Evolutionary conservation across 495 filamentous ascomycete species (phyloP).

Genomic region (Chaetomium fimeti): DNA sequence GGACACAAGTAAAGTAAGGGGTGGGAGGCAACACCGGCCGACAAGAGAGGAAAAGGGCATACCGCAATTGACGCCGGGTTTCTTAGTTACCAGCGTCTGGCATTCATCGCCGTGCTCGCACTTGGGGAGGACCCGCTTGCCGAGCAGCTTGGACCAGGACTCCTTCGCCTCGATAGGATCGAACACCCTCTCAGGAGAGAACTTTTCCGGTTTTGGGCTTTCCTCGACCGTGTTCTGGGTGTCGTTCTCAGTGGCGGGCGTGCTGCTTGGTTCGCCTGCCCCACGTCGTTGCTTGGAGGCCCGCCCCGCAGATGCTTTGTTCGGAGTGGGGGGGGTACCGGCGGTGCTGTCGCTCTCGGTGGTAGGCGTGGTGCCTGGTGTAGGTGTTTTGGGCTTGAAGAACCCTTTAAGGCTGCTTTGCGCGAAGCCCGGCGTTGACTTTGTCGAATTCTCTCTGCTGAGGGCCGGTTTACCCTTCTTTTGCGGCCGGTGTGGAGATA

Average conservation of each 20-base stretch:
- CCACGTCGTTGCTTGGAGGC: not conserved
- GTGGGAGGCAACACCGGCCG: not conserved
- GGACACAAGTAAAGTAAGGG: not conserved
- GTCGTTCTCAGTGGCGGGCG: not conserved
- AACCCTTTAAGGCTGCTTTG: slow-evolving; percentile 82
- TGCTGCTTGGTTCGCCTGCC: not conserved
- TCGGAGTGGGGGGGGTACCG: not conserved
- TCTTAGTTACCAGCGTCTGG: slow-evolving; percentile 76
- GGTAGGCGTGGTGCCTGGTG: slow-evolving; percentile 26
- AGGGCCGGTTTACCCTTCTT: slow-evolving; percentile 43
- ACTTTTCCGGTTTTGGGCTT: not conserved
- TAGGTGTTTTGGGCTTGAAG: slow-evolving; percentile 62
- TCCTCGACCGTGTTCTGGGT: slow-evolving; percentile 2
- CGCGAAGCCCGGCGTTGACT: slow-evolving; percentile 44
- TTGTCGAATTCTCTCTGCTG: slow-evolving; percentile 39
- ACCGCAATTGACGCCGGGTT: slow-evolving; percentile 75
- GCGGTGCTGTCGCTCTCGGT: slow-evolving; percentile 6
- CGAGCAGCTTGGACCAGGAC: slow-evolving; percentile 82
- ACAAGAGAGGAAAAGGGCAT: slow-evolving; percentile 23
- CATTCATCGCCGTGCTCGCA: slow-evolving; percentile 92
- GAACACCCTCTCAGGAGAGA: slow-evolving; percentile 42
- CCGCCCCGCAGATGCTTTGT: not conserved
- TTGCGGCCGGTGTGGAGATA: slow-evolving; percentile 32
- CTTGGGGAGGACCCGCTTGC: slow-evolving; percentile 66
- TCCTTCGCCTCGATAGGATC: slow-evolving; percentile 75